Conservation (phyloP, 345 rosid genomes). For the Raphanus sativus region DNA sequence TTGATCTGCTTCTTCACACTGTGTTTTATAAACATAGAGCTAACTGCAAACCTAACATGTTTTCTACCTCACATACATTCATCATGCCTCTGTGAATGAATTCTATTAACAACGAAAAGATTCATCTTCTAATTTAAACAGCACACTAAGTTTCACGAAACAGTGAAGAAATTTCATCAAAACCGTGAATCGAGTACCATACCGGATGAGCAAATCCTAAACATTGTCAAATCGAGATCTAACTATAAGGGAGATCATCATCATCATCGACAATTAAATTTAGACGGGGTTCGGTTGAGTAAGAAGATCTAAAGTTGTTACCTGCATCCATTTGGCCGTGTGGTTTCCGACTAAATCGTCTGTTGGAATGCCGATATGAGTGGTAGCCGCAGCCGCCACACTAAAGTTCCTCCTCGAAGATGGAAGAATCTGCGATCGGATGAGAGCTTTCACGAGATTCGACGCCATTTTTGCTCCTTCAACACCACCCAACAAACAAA, state of each 20-base stretch:
- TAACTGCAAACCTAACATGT: no score
- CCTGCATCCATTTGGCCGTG: constrained; percentile 99
- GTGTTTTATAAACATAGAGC: no score
- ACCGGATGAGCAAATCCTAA: not conserved
- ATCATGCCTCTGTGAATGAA: not conserved
- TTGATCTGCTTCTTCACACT: not conserved
- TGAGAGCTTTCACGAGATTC: constrained; percentile 48
- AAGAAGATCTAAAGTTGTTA: constrained; percentile 11
- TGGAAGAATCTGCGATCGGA: constrained; percentile 46
- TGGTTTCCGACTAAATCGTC: constrained; percentile 50
- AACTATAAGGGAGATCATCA: not conserved
- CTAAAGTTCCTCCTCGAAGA: constrained; percentile 51
- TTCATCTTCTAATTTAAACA: not conserved
- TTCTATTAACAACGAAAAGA: not conserved
- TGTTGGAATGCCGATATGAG: constrained; percentile 37
- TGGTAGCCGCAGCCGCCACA: constrained; percentile 37
- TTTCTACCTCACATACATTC: not conserved
- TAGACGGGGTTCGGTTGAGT: not conserved
- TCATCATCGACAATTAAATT: not conserved
- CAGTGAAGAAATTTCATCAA: not conserved
- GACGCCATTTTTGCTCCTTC: constrained; percentile 53
- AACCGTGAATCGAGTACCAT: not conserved
- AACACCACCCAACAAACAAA: not conserved
- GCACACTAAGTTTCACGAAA: not conserved
- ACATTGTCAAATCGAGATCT: constrained; percentile 13